A percentile compares a stretch with the other conserved stretches of the same genome.
Conservation (phyloP, 495 filamentous ascomycete species). For the Xylaria acuta region DNA sequence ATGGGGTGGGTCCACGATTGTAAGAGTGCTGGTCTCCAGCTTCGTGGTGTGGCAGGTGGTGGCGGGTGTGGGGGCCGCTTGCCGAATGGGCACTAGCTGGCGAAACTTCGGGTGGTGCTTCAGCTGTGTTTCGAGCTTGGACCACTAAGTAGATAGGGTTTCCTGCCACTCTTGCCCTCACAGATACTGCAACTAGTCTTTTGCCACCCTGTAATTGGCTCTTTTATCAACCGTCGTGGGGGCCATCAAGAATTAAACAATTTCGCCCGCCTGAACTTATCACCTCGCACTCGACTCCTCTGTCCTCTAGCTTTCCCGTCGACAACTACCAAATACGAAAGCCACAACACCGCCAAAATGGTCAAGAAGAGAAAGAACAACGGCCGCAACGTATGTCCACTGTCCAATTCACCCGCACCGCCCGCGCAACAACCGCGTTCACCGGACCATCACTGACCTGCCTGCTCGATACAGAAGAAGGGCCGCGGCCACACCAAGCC, state of each 20-base stretch:
- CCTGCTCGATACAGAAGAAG: constrained; percentile 68
- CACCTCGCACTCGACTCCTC: constrained; percentile 17
- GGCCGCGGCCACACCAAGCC: constrained; percentile 99
- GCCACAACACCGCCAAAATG: constrained; percentile 76
- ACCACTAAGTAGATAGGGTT: constrained; percentile 21
- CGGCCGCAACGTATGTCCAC: constrained; percentile 57
- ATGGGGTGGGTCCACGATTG: constrained; percentile 31
- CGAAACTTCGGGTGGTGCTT: constrained; percentile 23
- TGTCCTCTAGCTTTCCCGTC: constrained; percentile 31
- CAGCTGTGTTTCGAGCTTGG: constrained; percentile 5
- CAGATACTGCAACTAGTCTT: neutral
- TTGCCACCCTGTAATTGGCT: constrained; percentile 20
- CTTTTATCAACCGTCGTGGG: constrained; percentile 3
- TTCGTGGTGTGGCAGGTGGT: constrained; percentile 10
- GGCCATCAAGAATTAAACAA: constrained; percentile 12
- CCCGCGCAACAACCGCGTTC: constrained; percentile 37
- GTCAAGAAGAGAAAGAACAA: constrained; percentile 99
- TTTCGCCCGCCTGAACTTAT: constrained; percentile 20
- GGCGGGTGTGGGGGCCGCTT: neutral
- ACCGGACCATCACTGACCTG: constrained; percentile 82
- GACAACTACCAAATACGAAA: constrained; percentile 43
- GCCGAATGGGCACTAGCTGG: constrained; percentile 8
- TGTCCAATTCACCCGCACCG: constrained; percentile 9
- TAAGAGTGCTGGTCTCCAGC: neutral
- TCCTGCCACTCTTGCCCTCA: constrained; percentile 24